Conservation (phyloP, 495 filamentous ascomycete species). For the Venustampulla echinocandica region DNA sequence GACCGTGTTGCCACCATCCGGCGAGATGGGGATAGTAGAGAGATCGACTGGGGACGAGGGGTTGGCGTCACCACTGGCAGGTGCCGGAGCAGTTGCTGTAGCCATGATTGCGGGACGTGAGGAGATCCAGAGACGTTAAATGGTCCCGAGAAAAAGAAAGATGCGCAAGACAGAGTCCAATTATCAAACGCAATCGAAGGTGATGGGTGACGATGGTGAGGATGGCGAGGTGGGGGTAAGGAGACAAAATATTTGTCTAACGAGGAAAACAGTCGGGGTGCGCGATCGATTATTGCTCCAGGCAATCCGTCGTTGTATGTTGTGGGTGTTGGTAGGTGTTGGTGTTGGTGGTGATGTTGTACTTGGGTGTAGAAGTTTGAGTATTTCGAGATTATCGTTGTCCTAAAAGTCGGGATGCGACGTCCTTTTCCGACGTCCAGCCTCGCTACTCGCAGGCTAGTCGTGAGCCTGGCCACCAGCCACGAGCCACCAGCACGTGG, state of each 20-base stretch:
- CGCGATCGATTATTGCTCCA: slow-evolving; percentile 19
- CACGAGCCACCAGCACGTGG: too few relatives aligned
- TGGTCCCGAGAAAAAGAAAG: too few relatives aligned
- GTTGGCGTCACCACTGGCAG: slow-evolving; percentile 16
- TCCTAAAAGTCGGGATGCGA: too few relatives aligned
- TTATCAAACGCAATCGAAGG: not conserved
- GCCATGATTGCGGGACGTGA: slow-evolving; percentile 32
- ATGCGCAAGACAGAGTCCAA: not conserved
- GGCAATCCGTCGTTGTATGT: slow-evolving; percentile 19
- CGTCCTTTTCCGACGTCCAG: too few relatives aligned
- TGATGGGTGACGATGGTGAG: too few relatives aligned
- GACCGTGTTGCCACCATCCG: slow-evolving; percentile 37
- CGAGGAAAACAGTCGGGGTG: not conserved
- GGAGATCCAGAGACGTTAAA: too few relatives aligned
- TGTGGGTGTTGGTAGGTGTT: too few relatives aligned
- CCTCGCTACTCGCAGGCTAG: too few relatives aligned
- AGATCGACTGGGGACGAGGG: slow-evolving; percentile 41
- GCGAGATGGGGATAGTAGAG: slow-evolving; percentile 66
- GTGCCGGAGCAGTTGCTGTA: slow-evolving; percentile 21
- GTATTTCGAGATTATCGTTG: slow-evolving; percentile 4
- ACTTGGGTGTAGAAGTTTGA: not conserved
- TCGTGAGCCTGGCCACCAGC: too few relatives aligned
- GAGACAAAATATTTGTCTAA: not conserved
- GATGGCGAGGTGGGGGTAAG: not conserved
- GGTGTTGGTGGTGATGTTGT: not conserved